Conservation (phyloP, 371 early-diverging fungal species). For the Choanephora cucurbitarum region DNA sequence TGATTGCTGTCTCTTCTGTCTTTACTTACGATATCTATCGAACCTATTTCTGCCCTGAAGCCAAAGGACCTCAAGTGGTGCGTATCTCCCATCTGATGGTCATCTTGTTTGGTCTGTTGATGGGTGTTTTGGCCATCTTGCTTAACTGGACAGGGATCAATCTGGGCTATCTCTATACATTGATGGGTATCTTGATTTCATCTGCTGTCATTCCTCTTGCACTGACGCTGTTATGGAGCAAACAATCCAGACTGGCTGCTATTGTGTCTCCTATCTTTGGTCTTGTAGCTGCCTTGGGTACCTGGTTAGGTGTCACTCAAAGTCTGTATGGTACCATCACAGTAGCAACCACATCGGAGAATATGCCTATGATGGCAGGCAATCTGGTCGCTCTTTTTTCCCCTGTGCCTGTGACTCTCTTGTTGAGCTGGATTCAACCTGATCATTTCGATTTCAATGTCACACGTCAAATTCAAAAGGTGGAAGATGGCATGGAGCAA, state of each 20-base stretch:
- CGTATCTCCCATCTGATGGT: constrained; percentile 59
- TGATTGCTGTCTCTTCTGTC: constrained; percentile 73
- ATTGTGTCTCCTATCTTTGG: constrained; percentile 58
- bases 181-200: constrained; percentile 70
- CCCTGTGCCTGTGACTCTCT: constrained; percentile 24
- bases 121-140: constrained; percentile 66
- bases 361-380: constrained; percentile 74
- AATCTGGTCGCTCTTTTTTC: constrained; percentile 54
- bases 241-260: constrained; percentile 60
- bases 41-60: constrained; percentile 66
- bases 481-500: too few species aligned
- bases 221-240: constrained; percentile 64
- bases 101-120: constrained; percentile 61
- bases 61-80: constrained; percentile 59
- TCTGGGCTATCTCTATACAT: constrained; percentile 64
- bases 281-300: constrained; percentile 49
- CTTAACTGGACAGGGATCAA: constrained; percentile 63
- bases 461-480: constrained; percentile 47
- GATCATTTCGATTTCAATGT: constrained; percentile 65
- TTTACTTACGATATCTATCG: constrained; percentile 70
- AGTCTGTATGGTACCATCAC: constrained; percentile 57
- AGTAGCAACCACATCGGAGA: constrained; percentile 56
- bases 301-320: constrained; percentile 65
- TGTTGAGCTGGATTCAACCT: constrained; percentile 48
- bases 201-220: constrained; percentile 69